Evolutionary conservation across 257 asterid species (phyloP).

Genomic region (Jaltomata sinuosa): DNA sequence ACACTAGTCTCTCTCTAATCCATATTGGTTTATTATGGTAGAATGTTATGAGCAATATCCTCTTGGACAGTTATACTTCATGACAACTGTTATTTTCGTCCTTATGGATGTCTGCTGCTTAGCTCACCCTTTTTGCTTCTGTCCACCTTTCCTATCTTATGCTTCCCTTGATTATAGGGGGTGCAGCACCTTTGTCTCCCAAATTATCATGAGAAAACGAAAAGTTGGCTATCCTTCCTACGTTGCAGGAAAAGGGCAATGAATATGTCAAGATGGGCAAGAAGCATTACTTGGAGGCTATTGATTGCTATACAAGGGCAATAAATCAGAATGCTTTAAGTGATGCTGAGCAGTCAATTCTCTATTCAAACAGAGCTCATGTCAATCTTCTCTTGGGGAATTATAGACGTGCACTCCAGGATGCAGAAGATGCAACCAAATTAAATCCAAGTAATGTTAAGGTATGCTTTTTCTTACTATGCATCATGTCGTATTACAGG

Average conservation of each 20-base stretch:
- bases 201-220: not conserved
- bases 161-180: not conserved
- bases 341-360: conserved; percentile 54
- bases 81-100: not conserved
- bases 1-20: not conserved
- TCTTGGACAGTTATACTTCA: not conserved
- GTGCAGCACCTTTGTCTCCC: not conserved
- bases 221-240: not conserved
- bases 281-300: conserved; percentile 69
- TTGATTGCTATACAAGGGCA: conserved; percentile 90
- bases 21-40: not conserved
- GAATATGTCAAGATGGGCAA: conserved; percentile 76
- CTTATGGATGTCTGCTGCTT: not conserved
- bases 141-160: not conserved
- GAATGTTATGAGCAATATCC: not conserved
- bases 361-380: conserved; percentile 87
- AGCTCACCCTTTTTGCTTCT: not conserved
- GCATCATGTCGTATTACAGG: not conserved
- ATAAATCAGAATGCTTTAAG: conserved; percentile 76
- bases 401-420: conserved; percentile 72
- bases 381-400: conserved; percentile 79
- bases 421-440: conserved; percentile 75
- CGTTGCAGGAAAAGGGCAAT: conserved; percentile 75
- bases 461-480: conserved; percentile 15
- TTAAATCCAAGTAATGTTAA: conserved; percentile 57